Evolutionary conservation across 2,329 filamentous ascomycete species (phyloP), one percentile per base, ranked within the genome.

Genomic region (Lithohypha guttulata): DNA sequence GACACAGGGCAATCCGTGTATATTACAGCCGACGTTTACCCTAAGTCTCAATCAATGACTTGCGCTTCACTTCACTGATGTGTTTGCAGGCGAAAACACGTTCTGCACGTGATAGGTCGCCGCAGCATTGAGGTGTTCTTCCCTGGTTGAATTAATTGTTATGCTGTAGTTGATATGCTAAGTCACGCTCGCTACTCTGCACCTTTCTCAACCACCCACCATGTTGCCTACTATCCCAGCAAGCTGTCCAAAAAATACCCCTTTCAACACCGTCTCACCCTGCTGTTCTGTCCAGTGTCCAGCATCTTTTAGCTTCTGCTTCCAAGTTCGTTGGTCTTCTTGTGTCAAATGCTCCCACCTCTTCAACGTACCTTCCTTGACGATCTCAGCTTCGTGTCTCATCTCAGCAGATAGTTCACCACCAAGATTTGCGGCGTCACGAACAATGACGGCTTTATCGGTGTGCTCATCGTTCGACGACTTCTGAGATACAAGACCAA

Each of bases 261-360:
- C 81, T 60, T 79, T 77, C 50, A 93, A 71, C 20, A 91, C 73
- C 7, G 68, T 70, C 64, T 89, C 84, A 2, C 83, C 82, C 67
- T 89, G 82, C 25, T 75, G 69, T 55, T 79, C 77, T n/a, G 74
- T 73, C 84, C 84, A 93, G 47, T 85, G 75, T 0, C 84, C 84
- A 0, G 82, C 78, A 39, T 78, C 69, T 40, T 67, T 66, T 23
- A 93, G 67, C 54, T 70, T 73, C 49, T 71, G 60, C 61, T 77
- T 84, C 85, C 85, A 93, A 13, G 66, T 63, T 36, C 66, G 62
- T 56, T 74, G 73, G 58, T 87, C 74, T 39, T 72, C 61, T 9
- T 70, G 64, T 4, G 66, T 65, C 30, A 93, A 60, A 43, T 86
- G 75, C 42, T 85, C 77, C 83, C 84, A 93, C 39, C 69, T 64